Conservation (phyloP, 2,329 filamentous ascomycete species). For the Boeremia lycopersici region DNA sequence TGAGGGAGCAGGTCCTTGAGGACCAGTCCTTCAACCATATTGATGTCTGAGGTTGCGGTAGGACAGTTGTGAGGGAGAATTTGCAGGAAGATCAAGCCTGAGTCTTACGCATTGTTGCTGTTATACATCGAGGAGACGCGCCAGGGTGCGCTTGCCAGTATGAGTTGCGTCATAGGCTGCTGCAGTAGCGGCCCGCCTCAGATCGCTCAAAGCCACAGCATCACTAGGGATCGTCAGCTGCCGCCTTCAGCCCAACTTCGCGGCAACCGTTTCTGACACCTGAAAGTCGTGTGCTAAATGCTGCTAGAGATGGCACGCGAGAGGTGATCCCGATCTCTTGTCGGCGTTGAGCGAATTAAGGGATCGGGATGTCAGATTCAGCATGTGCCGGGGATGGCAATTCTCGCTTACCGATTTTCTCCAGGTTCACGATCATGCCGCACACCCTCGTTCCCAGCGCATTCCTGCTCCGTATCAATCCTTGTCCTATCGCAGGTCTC, state of each 20-base stretch:
- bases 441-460: not conserved
- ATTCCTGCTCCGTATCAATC: constrained; percentile 16
- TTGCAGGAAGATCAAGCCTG: not conserved
- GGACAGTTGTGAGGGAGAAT: no score
- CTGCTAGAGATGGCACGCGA: not conserved
- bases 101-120: constrained; percentile 9
- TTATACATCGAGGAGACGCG: constrained; percentile 6
- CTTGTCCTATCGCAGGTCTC: not conserved
- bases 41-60: not conserved
- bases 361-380: constrained; percentile 7
- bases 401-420: constrained; percentile 23
- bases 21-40: constrained; percentile 37
- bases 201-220: constrained; percentile 18
- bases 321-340: not conserved
- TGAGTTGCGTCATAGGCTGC: constrained; percentile 26
- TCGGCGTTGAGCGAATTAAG: not conserved
- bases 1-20: constrained; percentile 47
- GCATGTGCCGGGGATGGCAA: constrained; percentile 16
- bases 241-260: constrained; percentile 9
- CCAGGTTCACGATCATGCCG: constrained; percentile 11
- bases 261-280: constrained; percentile 2
- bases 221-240: constrained; percentile 13
- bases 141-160: constrained; percentile 10
- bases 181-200: constrained; percentile 21
- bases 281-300: not conserved